A percentile compares a stretch with the other conserved stretches of the same genome.
phyloP scores from a whole-genome alignment of 192 early-diverging fungal genomes.

The Backusella australiensis region DNA sequence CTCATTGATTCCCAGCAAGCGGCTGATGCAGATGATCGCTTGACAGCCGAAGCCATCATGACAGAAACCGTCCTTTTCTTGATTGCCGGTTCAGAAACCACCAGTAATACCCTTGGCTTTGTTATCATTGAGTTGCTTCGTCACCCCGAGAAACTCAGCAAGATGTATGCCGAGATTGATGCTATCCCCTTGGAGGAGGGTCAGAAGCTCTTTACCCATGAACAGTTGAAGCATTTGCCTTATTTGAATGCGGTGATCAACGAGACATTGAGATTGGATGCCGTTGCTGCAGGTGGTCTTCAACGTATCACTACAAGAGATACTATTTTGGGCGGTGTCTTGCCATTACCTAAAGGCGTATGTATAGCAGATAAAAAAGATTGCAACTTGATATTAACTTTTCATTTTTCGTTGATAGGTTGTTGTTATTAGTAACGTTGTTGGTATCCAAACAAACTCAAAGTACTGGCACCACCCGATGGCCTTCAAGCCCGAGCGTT shows the following conservation, averaged over 20 bases:
- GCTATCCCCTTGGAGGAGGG: background rate
- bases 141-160: slow-evolving; percentile 1
- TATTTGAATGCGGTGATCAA: slow-evolving; percentile 54
- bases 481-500: slow-evolving; percentile 34
- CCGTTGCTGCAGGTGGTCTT: slow-evolving; percentile 39
- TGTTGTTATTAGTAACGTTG: background rate
- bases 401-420: background rate
- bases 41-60: slow-evolving; percentile 40
- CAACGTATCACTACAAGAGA: slow-evolving; percentile 35
- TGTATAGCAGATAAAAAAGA: background rate
- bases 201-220: slow-evolving; percentile 14
- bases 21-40: slow-evolving; percentile 28
- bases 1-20: slow-evolving; percentile 40
- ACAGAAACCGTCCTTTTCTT: slow-evolving; percentile 40
- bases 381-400: background rate
- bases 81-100: slow-evolving; percentile 37
- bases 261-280: slow-evolving; percentile 48
- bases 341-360: slow-evolving; percentile 42
- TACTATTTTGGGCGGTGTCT: slow-evolving; percentile 41
- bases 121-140: slow-evolving; percentile 24
- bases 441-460: slow-evolving; percentile 12
- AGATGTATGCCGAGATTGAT: slow-evolving; percentile 26
- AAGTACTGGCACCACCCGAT: slow-evolving; percentile 22
- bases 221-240: slow-evolving; percentile 41
- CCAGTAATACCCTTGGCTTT: slow-evolving; percentile 32